A percentile compares a stretch with the other conserved stretches of the same genome.
These are phyloP conservation scores for Fusarium palustre DNA, from an alignment of 2,329 filamentous ascomycete species.

Conservation along the genomic window DNA sequence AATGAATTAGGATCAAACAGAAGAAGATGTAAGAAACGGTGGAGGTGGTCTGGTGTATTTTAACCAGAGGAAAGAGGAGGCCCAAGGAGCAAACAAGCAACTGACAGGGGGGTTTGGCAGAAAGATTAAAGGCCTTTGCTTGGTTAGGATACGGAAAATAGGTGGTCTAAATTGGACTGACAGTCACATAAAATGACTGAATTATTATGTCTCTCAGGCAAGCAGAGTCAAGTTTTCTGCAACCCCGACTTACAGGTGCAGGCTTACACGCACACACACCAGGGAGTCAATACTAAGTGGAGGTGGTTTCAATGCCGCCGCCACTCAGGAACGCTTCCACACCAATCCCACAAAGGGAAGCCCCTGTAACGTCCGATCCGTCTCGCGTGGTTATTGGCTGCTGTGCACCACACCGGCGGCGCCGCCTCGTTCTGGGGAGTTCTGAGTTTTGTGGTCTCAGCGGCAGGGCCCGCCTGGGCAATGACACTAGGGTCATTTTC, in stretches of 20 bases:
- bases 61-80: conserved; percentile 18
- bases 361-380: conserved; percentile 27
- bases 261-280: conserved; percentile 3
- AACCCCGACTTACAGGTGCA: conserved; percentile 5
- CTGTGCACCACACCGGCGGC: conserved; percentile 9
- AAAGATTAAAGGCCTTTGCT: not conserved
- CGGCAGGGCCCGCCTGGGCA: conserved; percentile 44
- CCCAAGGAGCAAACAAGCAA: not conserved
- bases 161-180: not conserved
- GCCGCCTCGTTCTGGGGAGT: conserved; percentile 26
- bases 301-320: conserved; percentile 36
- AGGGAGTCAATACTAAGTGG: conserved; percentile 19
- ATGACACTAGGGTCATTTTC: conserved; percentile 15
- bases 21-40: conserved; percentile 16
- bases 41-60: conserved; percentile 22
- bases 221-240: not conserved
- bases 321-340: conserved; percentile 39
- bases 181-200: not conserved
- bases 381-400: conserved; percentile 21
- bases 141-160: not conserved
- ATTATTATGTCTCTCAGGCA: not conserved
- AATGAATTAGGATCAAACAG: conserved; percentile 19
- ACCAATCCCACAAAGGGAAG: conserved; percentile 12
- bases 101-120: not conserved
- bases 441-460: conserved; percentile 33